Evolutionary conservation across 2,329 filamentous ascomycete genomes (phyloP).

Genomic region (Didymella lethalis): DNA sequence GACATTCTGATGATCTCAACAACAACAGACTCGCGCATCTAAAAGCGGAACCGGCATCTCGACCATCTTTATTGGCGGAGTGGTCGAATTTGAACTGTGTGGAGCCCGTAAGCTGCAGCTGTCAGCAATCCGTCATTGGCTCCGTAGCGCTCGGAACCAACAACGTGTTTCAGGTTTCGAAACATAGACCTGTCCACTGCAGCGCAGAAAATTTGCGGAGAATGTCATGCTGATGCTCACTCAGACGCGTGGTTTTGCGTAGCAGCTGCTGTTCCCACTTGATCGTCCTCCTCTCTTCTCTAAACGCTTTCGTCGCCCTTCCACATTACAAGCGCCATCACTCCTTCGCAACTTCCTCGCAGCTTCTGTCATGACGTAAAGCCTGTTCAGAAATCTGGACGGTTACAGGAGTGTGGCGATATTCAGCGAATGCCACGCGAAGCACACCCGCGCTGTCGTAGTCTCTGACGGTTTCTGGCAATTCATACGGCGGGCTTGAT

Average conservation of each 20-base stretch:
- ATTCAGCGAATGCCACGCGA: not conserved
- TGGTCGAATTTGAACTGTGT: conserved; percentile 4
- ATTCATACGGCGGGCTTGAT: not conserved
- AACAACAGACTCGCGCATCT: conserved; percentile 20
- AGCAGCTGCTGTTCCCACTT: not conserved
- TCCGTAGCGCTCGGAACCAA: not conserved
- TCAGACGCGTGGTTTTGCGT: conserved; percentile 5
- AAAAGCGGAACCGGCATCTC: not conserved
- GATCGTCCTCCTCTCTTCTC: not conserved
- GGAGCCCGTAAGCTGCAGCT: conserved; percentile 18
- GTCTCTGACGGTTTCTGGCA: not conserved
- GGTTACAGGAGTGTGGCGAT: not conserved
- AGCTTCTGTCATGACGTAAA: not conserved
- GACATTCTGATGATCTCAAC: conserved; percentile 45
- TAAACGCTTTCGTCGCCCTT: not conserved
- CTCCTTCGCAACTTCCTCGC: not conserved
- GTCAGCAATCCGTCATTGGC: conserved; percentile 17
- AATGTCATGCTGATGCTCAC: conserved; percentile 14
- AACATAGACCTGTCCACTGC: conserved; percentile 5
- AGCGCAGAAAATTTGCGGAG: not conserved
- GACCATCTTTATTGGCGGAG: conserved; percentile 14
- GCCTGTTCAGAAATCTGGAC: not conserved
- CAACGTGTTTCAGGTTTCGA: conserved; percentile 14
- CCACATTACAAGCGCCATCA: not conserved
- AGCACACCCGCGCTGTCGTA: not conserved